Base-by-base conservation (phyloP, 192 early-diverging fungal genomes). In the Thamnidium elegans region DNA sequence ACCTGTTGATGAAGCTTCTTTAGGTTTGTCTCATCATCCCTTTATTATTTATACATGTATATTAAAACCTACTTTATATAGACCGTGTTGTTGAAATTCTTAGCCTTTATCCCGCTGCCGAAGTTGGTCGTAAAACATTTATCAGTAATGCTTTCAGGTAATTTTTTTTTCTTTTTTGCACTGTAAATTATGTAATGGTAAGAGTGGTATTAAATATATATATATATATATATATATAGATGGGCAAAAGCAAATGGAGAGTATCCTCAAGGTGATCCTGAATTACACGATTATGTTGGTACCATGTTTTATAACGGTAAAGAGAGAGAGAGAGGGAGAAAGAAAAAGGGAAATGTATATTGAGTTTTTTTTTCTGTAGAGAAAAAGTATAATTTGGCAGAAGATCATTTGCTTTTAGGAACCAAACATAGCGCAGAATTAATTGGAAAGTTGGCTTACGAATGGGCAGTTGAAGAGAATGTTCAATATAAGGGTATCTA, bases 371-470 rank as follows among this genome's bases (percentile, higher is more conserved):
- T 7, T 34, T 21, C 4, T 4, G 62, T 67, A 84, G 92, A 92
- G 50, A 81, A 79, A 43, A 73, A 84, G 52, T 95, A 90, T 67
- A 78, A 77, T 63, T 84, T 90, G 54, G 93, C 94, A 48, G 95
- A 98, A 70, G 70, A 76, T 59, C 95, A 98, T 74, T 89, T 93
- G 47, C 56, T 93, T 45, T 84, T 92, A 23, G 95, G 95, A 45
- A 91, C 90, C 7, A 50, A 85, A 14, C 92, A 94, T 64, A 92
- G 91, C 66, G 91, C 89, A 15, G 75, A 79, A 59, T 79, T 86
- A 19, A 68, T 87, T 13, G 95, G 88, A 1, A 70, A 81, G 36
- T 87, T 95, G 80, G 83, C 89, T 26, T 86, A 77, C 59, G 90
- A 92, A 47, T 96, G 92, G 91, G 82, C 87, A 17, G 67, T 62